Evolutionary conservation across 352 stramenopile species (phyloP).

Genomic region (Globisporangium viniferum): DNA sequence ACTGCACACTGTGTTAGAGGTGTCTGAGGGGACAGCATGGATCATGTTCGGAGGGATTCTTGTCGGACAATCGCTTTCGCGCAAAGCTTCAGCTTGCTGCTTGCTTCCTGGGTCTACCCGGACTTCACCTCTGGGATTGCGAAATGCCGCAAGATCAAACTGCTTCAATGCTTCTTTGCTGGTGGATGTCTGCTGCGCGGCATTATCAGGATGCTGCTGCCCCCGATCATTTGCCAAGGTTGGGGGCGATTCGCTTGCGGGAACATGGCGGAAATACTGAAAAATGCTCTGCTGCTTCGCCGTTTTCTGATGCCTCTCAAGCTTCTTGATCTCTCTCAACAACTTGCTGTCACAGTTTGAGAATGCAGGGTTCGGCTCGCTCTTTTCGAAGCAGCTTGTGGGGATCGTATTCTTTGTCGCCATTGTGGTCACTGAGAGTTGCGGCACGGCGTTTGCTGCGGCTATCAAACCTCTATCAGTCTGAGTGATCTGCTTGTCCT

Average conservation of each 20-base stretch:
- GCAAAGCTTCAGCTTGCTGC: background rate
- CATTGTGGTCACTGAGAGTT: background rate
- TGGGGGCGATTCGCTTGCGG: background rate
- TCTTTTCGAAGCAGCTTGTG: background rate
- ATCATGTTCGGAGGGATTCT: background rate
- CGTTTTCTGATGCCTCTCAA: slow-evolving; percentile 41
- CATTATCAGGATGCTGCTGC: background rate
- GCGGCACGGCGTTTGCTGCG: background rate
- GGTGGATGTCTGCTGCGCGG: background rate
- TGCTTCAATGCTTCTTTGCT: background rate
- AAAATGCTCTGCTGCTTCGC: slow-evolving; percentile 48
- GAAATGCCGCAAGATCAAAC: background rate
- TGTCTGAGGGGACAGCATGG: background rate
- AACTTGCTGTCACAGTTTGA: slow-evolving; percentile 32
- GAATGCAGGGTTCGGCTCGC: no score
- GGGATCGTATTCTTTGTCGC: background rate
- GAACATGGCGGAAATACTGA: slow-evolving; percentile 21
- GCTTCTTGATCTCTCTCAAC: slow-evolving; percentile 43
- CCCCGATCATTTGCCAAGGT: background rate
- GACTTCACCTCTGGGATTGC: background rate
- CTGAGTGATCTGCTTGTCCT: background rate
- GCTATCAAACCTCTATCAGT: background rate
- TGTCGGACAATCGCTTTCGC: background rate
- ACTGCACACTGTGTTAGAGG: no score
- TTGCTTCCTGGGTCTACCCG: background rate